Conservation (phyloP, 2,329 filamentous ascomycete genomes). For the Dactylella cylindrospora region DNA sequence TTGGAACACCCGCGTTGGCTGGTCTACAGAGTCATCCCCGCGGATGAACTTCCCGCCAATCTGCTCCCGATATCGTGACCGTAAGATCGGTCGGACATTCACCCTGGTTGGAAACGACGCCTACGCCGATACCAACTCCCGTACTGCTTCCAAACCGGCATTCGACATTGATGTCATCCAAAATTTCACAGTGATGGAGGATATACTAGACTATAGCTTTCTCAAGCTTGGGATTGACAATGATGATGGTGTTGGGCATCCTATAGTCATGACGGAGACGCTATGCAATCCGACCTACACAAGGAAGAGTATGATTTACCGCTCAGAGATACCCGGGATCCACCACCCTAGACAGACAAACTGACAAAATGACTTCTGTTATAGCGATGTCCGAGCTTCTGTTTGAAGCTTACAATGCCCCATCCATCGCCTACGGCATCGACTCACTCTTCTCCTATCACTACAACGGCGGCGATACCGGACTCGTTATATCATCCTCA, state of each 20-base stretch:
- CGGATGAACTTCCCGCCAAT: conserved; percentile 80
- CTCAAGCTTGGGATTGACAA: conserved; percentile 87
- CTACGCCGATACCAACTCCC: conserved; percentile 88
- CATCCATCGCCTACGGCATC: conserved; percentile 88
- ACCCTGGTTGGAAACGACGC: conserved; percentile 91
- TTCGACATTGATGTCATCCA: conserved; percentile 93
- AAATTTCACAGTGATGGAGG: conserved; percentile 98
- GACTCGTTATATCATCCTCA: conserved; percentile 86
- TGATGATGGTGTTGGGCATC: conserved; percentile 72
- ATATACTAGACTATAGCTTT: conserved; percentile 89
- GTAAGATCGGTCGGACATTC: conserved; percentile 87
- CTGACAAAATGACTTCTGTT: conserved; percentile 43
- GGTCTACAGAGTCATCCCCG: conserved; percentile 87
- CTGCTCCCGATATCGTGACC: conserved; percentile 92
- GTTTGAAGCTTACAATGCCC: conserved; percentile 92
- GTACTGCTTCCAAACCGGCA: conserved; percentile 83
- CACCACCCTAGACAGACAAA: not conserved
- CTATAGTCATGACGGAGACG: conserved; percentile 92
- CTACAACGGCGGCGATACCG: conserved; percentile 84
- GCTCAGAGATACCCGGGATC: not conserved
- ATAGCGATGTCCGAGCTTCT: conserved; percentile 94
- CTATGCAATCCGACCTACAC: conserved; percentile 89
- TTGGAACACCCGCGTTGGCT: conserved; percentile 84
- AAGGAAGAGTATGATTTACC: conserved; percentile 69
- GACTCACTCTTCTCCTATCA: conserved; percentile 95